These are phyloP conservation scores for Flueggea neowawraea DNA, from an alignment of 441 rosid species.

Conservation along the genomic window DNA sequence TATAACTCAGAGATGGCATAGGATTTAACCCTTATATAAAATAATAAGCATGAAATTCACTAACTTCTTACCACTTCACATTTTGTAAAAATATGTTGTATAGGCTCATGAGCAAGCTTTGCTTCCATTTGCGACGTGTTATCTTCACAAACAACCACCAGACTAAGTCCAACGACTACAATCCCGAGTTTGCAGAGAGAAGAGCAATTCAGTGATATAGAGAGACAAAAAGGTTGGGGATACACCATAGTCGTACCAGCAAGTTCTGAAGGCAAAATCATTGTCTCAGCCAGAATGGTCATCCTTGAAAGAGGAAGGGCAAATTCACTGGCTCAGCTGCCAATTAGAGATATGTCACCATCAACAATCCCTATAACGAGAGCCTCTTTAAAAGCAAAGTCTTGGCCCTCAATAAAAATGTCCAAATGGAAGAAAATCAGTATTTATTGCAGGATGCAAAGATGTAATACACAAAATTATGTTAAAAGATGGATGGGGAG, in stretches of 20 bases:
- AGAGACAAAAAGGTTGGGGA: not conserved
- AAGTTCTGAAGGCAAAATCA: too few species aligned
- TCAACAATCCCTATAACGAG: too few species aligned
- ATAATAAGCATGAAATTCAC: not conserved
- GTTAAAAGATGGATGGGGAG: slow-evolving; percentile 6
- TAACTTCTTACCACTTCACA: slow-evolving; percentile 62
- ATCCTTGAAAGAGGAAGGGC: too few species aligned
- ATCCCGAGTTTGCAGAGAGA: slow-evolving; percentile 37
- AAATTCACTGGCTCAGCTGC: too few species aligned
- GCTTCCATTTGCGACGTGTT: slow-evolving; percentile 24
- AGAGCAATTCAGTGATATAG: slow-evolving; percentile 4
- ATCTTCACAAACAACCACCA: slow-evolving; percentile 36
- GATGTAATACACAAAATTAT: not conserved
- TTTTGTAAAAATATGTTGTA: slow-evolving; percentile 43
- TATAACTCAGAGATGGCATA: too few species aligned
- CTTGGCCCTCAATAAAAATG: not conserved
- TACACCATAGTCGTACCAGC: too few species aligned
- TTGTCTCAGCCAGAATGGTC: too few species aligned
- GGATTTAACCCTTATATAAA: too few species aligned
- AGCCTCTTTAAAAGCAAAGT: slow-evolving; percentile 34
- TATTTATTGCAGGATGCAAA: too few species aligned
- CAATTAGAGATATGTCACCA: too few species aligned
- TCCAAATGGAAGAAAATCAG: too few species aligned
- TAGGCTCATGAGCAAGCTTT: slow-evolving; percentile 30
- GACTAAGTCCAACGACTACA: slow-evolving; percentile 57